These are phyloP conservation scores for Aspergillus amoenus DNA, from an alignment of 2,329 filamentous ascomycete species.

Conservation along the genomic window DNA sequence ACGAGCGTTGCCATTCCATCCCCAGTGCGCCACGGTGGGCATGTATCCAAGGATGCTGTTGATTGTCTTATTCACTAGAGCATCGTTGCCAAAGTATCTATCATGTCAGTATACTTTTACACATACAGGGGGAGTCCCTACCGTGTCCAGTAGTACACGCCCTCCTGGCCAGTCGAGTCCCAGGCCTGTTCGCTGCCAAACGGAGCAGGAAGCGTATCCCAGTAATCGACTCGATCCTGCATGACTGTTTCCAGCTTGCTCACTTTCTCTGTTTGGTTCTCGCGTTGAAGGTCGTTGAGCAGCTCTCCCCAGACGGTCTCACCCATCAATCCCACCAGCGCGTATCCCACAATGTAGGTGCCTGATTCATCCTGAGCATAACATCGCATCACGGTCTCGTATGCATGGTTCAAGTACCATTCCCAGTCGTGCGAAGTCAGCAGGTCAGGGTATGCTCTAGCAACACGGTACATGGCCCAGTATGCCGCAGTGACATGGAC, in stretches of 20 bases:
- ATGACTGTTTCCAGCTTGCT: conserved; percentile 47
- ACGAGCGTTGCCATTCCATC: conserved; percentile 62
- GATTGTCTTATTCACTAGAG: conserved; percentile 53
- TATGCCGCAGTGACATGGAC: conserved; percentile 58
- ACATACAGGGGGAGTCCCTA: neutral
- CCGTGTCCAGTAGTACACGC: conserved; percentile 58
- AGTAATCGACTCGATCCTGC: conserved; percentile 50
- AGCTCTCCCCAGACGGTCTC: conserved; percentile 59
- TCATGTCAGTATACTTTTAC: conserved; percentile 13
- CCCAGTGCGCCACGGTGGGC: conserved; percentile 61
- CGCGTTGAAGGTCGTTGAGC: conserved; percentile 51
- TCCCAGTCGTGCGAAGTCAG: conserved; percentile 44
- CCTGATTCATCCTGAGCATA: neutral
- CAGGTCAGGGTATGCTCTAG: conserved; percentile 49
- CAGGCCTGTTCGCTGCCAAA: conserved; percentile 63
- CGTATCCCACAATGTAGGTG: neutral
- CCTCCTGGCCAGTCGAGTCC: conserved; percentile 63
- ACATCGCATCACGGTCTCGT: conserved; percentile 44
- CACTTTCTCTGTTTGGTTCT: conserved; percentile 45
- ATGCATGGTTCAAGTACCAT: conserved; percentile 59
- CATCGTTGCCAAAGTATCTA: conserved; percentile 50
- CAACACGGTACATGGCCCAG: conserved; percentile 59
- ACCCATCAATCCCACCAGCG: conserved; percentile 52
- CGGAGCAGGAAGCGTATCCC: conserved; percentile 54
- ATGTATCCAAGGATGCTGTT: conserved; percentile 57